A percentile compares a stretch with the other conserved stretches of the same genome.
phyloP scores from a whole-genome alignment of 352 stramenopile species.

The Phytophthora fragariae region DNA sequence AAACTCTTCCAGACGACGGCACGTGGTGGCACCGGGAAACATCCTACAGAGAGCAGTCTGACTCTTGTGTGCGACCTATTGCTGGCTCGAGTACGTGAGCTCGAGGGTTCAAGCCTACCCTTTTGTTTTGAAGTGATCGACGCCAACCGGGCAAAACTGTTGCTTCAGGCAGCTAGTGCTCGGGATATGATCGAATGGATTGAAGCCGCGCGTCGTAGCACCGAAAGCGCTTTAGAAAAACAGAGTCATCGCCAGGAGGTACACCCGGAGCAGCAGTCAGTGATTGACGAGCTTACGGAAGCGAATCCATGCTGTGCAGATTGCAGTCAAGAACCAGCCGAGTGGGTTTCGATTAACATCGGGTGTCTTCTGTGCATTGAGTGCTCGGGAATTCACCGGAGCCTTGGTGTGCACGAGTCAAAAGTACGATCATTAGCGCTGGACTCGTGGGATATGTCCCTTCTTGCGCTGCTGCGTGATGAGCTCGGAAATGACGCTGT shows the following conservation, averaged over 20 bases:
- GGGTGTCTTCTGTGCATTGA: constrained; percentile 97
- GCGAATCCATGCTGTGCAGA: constrained; percentile 75
- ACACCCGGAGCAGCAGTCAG: constrained; percentile 80
- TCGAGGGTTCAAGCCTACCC: constrained; percentile 56
- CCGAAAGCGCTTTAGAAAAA: constrained; percentile 84
- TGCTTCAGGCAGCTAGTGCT: constrained; percentile 80
- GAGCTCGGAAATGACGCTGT: constrained; percentile 75
- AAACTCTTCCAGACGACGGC: constrained; percentile 82
- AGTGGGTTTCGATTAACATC: constrained; percentile 98
- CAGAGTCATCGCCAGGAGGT: constrained; percentile 83
- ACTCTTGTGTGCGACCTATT: constrained; percentile 85
- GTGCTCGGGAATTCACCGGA: constrained; percentile 97
- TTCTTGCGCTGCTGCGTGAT: constrained; percentile 70
- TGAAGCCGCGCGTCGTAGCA: constrained; percentile 80
- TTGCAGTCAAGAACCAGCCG: constrained; percentile 79
- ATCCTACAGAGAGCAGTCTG: constrained; percentile 65
- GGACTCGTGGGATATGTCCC: constrained; percentile 89
- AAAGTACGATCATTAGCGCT: constrained; percentile 94
- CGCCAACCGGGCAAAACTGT: constrained; percentile 75
- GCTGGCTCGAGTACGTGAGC: constrained; percentile 79
- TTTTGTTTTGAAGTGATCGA: constrained; percentile 90
- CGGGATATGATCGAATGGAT: constrained; percentile 85
- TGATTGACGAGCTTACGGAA: constrained; percentile 68
- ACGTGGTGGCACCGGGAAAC: constrained; percentile 54
- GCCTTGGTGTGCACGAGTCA: constrained; percentile 96